These are phyloP conservation scores for Sphaerobolus stellatus DNA, from an alignment of 1,284 basidiomycete genomes.

Conservation along the genomic window DNA sequence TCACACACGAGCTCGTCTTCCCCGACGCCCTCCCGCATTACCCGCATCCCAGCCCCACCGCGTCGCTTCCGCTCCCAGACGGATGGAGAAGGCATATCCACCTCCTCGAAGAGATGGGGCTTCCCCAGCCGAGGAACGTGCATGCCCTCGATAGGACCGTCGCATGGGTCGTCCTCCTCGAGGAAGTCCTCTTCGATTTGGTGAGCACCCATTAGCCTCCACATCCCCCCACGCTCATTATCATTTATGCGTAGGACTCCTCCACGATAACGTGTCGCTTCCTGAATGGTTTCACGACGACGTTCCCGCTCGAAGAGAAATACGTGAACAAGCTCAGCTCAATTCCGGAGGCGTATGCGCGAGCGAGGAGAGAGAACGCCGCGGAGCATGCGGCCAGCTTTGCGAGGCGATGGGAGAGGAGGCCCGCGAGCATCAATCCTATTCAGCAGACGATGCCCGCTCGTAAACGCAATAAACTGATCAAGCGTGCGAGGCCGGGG, in stretches of 20 bases:
- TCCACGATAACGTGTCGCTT: neutral
- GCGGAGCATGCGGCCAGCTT: too few species aligned
- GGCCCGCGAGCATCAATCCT: too few species aligned
- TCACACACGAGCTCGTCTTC: too few species aligned
- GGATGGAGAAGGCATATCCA: conserved; percentile 59
- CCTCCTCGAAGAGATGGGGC: conserved; percentile 50
- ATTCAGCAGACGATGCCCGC: too few species aligned
- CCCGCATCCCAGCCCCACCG: conserved; percentile 54
- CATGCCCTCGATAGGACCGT: conserved; percentile 67
- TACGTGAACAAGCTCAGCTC: neutral
- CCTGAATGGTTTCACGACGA: neutral
- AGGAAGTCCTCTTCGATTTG: conserved; percentile 62
- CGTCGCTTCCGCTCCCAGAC: conserved; percentile 45
- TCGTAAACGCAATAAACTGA: too few species aligned
- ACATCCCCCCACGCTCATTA: neutral
- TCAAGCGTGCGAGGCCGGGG: too few species aligned
- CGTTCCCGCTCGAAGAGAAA: neutral
- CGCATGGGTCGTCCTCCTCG: conserved; percentile 53
- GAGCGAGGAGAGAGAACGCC: too few species aligned
- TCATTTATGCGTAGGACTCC: neutral
- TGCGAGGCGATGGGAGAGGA: neutral
- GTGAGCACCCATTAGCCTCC: conserved; percentile 7
- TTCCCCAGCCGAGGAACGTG: conserved; percentile 54
- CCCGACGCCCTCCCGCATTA: conserved; percentile 61
- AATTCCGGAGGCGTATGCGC: too few species aligned